Evolutionary conservation across 106 monocot species (phyloP).

Genomic region (Agapanthus africanus): DNA sequence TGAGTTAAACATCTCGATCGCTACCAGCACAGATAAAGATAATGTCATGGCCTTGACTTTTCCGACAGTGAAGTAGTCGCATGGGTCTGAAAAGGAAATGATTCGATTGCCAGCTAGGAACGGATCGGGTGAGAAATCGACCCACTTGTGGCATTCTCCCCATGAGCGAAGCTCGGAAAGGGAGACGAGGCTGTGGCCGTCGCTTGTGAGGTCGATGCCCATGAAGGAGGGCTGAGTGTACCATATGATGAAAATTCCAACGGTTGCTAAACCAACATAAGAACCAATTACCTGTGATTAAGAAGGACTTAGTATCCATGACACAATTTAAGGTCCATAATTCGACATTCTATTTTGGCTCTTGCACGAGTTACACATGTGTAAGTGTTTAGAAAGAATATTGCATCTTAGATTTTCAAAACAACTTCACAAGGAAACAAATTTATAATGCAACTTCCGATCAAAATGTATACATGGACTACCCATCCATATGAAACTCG

Average conservation of each 20-base stretch:
- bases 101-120: constrained; percentile 46
- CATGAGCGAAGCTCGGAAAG: constrained; percentile 54
- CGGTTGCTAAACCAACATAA: constrained; percentile 79
- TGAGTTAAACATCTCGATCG: constrained; percentile 87
- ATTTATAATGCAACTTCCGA: too few species aligned
- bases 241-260: constrained; percentile 72
- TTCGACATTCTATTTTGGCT: too few species aligned
- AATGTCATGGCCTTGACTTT: constrained; percentile 73
- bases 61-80: constrained; percentile 69
- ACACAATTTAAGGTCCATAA: neutral
- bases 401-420: too few species aligned
- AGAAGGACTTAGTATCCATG: neutral
- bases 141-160: constrained; percentile 65
- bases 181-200: constrained; percentile 68
- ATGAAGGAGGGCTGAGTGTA: constrained; percentile 73
- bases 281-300: constrained; percentile 48
- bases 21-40: constrained; percentile 69
- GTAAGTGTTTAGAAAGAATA: too few species aligned
- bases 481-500: too few species aligned
- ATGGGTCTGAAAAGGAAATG: constrained; percentile 55
- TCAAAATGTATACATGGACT: too few species aligned
- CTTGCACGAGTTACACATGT: too few species aligned
- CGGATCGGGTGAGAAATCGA: constrained; percentile 44
- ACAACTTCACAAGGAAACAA: too few species aligned
- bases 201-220: constrained; percentile 55